Evolutionary conservation across 345 rosid genomes (phyloP).

Genomic region (Aquilaria yunnanensis): DNA sequence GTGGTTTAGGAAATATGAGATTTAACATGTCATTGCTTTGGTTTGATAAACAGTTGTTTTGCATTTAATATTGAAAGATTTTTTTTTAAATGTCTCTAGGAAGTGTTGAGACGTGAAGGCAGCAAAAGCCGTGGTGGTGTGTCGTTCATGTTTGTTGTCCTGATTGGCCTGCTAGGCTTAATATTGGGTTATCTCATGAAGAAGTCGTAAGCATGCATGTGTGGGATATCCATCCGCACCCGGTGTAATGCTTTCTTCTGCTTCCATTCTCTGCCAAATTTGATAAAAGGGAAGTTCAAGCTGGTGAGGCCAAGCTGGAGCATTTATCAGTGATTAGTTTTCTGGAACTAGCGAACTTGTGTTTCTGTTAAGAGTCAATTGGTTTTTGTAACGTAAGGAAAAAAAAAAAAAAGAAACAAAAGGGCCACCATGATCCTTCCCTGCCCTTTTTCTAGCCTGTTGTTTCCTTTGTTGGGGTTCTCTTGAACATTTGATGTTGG

Average conservation of each 20-base stretch:
- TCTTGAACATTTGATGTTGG: too few species aligned
- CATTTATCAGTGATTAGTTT: slow-evolving; percentile 20
- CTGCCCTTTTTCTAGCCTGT: too few species aligned
- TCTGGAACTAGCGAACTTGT: slow-evolving; percentile 26
- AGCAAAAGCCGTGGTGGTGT: slow-evolving; percentile 41
- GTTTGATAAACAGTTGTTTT: background rate
- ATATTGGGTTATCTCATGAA: slow-evolving; percentile 59
- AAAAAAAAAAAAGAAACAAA: too few species aligned
- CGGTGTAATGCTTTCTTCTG: slow-evolving; percentile 10
- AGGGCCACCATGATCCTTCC: too few species aligned
- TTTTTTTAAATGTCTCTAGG: slow-evolving; percentile 26
- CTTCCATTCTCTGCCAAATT: slow-evolving; percentile 17
- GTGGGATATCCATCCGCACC: background rate
- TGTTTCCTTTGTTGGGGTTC: too few species aligned
- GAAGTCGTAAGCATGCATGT: slow-evolving; percentile 29
- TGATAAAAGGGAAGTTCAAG: slow-evolving; percentile 24
- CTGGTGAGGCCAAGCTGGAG: slow-evolving; percentile 13
- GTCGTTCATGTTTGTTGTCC: slow-evolving; percentile 42
- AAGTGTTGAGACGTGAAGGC: slow-evolving; percentile 39
- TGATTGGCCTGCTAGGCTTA: slow-evolving; percentile 56
- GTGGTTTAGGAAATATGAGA: too few species aligned
- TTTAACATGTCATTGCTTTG: too few species aligned
- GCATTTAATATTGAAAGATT: slow-evolving; percentile 10
- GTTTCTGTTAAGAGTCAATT: slow-evolving; percentile 7
- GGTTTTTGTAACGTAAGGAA: slow-evolving; percentile 22